Percentiles rank a stretch among this genome's conserved stretches.
Conservation (phyloP, 2,329 filamentous ascomycete genomes). For the Microcyclospora tardicrescens region DNA sequence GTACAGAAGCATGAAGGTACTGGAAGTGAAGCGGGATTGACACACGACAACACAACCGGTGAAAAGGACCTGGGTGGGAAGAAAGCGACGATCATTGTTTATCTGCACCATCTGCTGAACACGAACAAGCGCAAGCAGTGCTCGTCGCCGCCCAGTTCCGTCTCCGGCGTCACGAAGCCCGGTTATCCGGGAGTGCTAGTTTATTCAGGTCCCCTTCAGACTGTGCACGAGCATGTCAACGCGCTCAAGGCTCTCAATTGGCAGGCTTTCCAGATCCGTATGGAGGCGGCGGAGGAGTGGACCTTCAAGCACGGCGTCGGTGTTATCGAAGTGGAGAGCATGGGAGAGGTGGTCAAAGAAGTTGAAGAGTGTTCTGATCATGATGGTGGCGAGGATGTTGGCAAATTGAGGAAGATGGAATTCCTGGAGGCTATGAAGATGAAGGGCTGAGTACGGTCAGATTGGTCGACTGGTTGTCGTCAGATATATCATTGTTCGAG, state of each 20-base stretch:
- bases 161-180: constrained; percentile 34
- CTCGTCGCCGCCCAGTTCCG: constrained; percentile 20
- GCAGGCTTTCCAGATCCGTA: constrained; percentile 34
- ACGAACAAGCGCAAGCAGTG: constrained; percentile 34
- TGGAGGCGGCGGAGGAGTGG: constrained; percentile 28
- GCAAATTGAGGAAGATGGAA: constrained; percentile 9
- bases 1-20: constrained; percentile 3
- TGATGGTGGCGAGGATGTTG: constrained; percentile 9
- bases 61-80: neutral
- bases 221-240: constrained; percentile 30
- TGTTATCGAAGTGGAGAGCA: constrained; percentile 31
- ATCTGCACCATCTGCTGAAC: constrained; percentile 35
- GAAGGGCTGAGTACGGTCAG: constrained; percentile 7
- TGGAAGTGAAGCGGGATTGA: neutral
- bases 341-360: constrained; percentile 31
- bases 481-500: no score
- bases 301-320: constrained; percentile 27
- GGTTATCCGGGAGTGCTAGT: constrained; percentile 35
- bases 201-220: constrained; percentile 26
- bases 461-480: no score
- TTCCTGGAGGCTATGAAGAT: constrained; percentile 24
- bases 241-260: constrained; percentile 32
- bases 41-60: neutral
- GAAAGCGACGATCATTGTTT: constrained; percentile 28
- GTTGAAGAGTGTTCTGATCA: constrained; percentile 8